These are phyloP conservation scores for Curvularia verruculosa DNA, from an alignment of 2,329 filamentous ascomycete genomes.

Conservation along the genomic window DNA sequence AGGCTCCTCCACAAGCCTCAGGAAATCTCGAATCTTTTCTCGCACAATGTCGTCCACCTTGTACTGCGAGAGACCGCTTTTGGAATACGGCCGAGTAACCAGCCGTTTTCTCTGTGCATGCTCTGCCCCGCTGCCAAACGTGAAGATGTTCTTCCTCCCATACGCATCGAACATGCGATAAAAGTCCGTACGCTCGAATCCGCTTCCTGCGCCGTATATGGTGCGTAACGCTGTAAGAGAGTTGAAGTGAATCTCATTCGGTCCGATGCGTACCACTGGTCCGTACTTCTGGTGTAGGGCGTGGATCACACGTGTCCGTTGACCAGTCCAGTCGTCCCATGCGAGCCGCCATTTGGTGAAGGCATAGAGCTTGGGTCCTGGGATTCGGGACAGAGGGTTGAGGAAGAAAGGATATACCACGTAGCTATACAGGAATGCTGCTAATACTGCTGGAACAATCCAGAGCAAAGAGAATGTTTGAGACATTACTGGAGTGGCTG, in stretches of 20 bases:
- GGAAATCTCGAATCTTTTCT: slow-evolving; percentile 44
- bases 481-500: not conserved
- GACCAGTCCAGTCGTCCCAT: slow-evolving; percentile 53
- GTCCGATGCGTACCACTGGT: slow-evolving; percentile 20
- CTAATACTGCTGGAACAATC: not conserved
- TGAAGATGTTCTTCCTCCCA: slow-evolving; percentile 60
- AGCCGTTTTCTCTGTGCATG: slow-evolving; percentile 61
- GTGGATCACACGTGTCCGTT: slow-evolving; percentile 52
- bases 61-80: slow-evolving; percentile 52
- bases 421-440: slow-evolving; percentile 4
- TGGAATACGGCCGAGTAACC: slow-evolving; percentile 60
- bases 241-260: slow-evolving; percentile 34
- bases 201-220: slow-evolving; percentile 62
- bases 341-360: slow-evolving; percentile 56
- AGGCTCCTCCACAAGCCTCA: slow-evolving; percentile 49
- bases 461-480: not conserved
- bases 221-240: slow-evolving; percentile 55
- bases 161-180: slow-evolving; percentile 64
- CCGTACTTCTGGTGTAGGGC: slow-evolving; percentile 49
- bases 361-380: slow-evolving; percentile 51
- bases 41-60: slow-evolving; percentile 23
- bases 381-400: slow-evolving; percentile 27
- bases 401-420: not conserved
- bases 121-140: slow-evolving; percentile 52
- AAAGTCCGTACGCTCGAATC: slow-evolving; percentile 58